Conservation (phyloP, 2,329 filamentous ascomycete genomes). For the Alternaria brassicae region DNA sequence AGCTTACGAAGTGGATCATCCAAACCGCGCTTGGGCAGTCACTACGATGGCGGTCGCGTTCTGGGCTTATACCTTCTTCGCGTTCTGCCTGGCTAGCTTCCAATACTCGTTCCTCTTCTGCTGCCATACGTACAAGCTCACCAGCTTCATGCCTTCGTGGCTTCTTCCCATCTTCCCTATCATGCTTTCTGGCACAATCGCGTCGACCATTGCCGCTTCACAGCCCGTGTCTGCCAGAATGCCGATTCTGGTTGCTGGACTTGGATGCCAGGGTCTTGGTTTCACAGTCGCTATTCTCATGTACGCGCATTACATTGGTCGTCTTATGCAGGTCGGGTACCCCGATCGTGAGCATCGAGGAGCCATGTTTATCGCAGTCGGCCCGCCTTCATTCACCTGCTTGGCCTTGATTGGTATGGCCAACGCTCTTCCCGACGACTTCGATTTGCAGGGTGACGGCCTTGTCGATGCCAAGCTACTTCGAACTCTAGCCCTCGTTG, state of each 20-base stretch:
- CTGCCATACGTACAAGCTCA: conserved; percentile 63
- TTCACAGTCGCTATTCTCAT: conserved; percentile 73
- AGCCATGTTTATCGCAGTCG: conserved; percentile 78
- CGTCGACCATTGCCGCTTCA: conserved; percentile 67
- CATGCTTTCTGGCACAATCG: conserved; percentile 76
- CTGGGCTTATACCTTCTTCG: conserved; percentile 54
- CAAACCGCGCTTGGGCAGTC: conserved; percentile 52
- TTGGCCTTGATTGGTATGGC: conserved; percentile 74
- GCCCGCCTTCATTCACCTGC: conserved; percentile 74
- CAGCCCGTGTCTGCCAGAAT: conserved; percentile 66
- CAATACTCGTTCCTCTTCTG: conserved; percentile 72
- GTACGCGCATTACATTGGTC: conserved; percentile 75
- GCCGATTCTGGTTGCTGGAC: conserved; percentile 69
- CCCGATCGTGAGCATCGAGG: conserved; percentile 70
- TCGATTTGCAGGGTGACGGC: conserved; percentile 57
- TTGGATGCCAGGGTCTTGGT: conserved; percentile 74
- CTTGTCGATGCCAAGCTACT: conserved; percentile 55
- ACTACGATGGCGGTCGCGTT: conserved; percentile 51
- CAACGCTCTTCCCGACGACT: conserved; percentile 57
- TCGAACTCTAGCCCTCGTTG: conserved; percentile 56
- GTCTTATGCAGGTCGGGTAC: conserved; percentile 72
- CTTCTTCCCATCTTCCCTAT: conserved; percentile 76
- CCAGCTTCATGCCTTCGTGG: conserved; percentile 77
- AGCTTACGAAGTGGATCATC: conserved; percentile 45
- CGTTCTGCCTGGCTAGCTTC: conserved; percentile 51